Evolutionary conservation across 768 basidiomycete species (phyloP).

Genomic region (Russula olivacea): DNA sequence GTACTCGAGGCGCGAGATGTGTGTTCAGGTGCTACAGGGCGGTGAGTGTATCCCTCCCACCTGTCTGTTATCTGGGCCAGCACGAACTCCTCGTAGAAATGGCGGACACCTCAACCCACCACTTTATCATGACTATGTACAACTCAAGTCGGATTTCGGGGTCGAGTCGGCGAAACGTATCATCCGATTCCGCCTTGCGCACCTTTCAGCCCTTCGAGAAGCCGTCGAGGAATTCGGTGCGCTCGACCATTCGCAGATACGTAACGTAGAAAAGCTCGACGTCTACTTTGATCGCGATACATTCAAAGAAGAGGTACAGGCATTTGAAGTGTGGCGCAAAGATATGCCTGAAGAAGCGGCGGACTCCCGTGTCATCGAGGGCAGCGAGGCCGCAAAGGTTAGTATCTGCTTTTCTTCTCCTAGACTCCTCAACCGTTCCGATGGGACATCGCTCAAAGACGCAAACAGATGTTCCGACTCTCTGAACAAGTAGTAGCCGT

Average conservation of each 20-base stretch:
- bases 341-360: conserved; percentile 49
- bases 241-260: conserved; percentile 48
- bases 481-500: conserved; percentile 43
- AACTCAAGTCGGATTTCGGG: conserved; percentile 45
- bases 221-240: conserved; percentile 52
- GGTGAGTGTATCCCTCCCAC: conserved; percentile 36
- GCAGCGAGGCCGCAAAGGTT: conserved; percentile 35
- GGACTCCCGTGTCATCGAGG: conserved; percentile 30
- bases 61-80: no score
- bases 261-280: conserved; percentile 54
- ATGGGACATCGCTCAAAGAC: not conserved
- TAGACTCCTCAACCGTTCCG: not conserved
- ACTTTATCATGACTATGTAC: conserved; percentile 52
- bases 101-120: conserved; percentile 63
- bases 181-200: conserved; percentile 56
- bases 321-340: conserved; percentile 40
- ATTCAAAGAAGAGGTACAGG: conserved; percentile 41
- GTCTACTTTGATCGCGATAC: conserved; percentile 42
- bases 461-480: conserved; percentile 45
- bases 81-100: conserved; percentile 40
- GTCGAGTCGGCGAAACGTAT: conserved; percentile 43
- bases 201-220: conserved; percentile 43
- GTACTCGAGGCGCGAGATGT: conserved; percentile 78
- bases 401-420: conserved; percentile 8
- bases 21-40: conserved; percentile 69